Evolutionary conservation across 768 basidiomycete species (phyloP), one percentile per base, ranked within the genome.

Genomic region (Fomitopsis pulvina): DNA sequence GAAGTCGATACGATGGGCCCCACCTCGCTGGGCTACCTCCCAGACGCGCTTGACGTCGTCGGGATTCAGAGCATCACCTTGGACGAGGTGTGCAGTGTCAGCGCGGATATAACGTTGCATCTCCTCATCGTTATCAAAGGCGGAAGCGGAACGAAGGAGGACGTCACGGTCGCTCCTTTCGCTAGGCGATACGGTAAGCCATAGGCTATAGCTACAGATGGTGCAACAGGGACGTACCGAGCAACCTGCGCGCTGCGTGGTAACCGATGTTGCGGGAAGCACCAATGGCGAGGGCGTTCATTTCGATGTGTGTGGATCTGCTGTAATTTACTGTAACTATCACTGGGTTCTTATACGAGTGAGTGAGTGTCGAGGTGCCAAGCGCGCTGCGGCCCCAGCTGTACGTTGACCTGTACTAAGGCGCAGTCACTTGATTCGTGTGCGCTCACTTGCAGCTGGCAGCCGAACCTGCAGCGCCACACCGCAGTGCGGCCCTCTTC

Each of bases 131-230:
- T 64, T 53, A 39, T 83, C 80, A 54, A 87, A 85, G 3, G 71
- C 69, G 8, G 65, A 53, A 0, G 74, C 65, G 16, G 67, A 71
- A 26, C 85, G 77, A 29, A 87, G 70, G 11, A 86, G 70, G 56
- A 85, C 0, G 82, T 83, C 0, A 86, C 79, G 1, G 72, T 79
- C 2, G 76, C 70, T 32, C 84, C 83, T 45, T 71, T 63, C 4
- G 68, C 85, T 86, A n/a, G n/a, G n/a, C n/a, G n/a, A n/a, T n/a
- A n/a, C n/a, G n/a, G n/a, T n/a, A n/a, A n/a, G n/a, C n/a, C n/a
- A n/a, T n/a, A n/a, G n/a, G n/a, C n/a, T n/a, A n/a, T n/a, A n/a
- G n/a, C n/a, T n/a, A 37, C 4, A 21, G 41, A 39, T 10, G 25
- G 2, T 26, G 25, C 4, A 24, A 16, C 5, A 20, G 29, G 28